phyloP scores from a whole-genome alignment of 2,329 filamentous ascomycete genomes.

The Graphilbum fragrans region DNA sequence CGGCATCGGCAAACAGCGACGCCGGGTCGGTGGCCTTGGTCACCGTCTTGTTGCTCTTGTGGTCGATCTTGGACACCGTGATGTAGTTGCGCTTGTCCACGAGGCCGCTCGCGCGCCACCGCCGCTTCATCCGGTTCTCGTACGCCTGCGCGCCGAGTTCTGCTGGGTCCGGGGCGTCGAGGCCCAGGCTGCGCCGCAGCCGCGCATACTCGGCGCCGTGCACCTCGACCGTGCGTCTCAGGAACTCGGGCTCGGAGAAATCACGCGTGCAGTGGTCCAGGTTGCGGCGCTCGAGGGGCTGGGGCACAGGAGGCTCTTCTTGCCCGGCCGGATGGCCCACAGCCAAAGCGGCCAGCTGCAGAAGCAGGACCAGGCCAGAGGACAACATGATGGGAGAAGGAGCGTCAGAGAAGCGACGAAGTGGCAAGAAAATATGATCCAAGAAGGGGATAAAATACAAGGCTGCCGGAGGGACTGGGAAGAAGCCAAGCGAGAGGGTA shows the following conservation, averaged over 20 bases:
- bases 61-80: constrained; percentile 17
- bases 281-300: constrained; percentile 15
- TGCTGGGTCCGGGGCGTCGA: constrained; percentile 11
- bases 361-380: not conserved
- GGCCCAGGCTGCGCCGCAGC: constrained; percentile 13
- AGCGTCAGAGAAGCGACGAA: too few species aligned
- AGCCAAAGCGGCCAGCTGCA: constrained; percentile 14
- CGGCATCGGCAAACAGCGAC: not conserved
- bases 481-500: too few species aligned
- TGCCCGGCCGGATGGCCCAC: constrained; percentile 16
- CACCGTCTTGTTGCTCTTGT: constrained; percentile 19
- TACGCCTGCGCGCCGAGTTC: not conserved
- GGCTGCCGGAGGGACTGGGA: too few species aligned
- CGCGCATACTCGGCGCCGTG: constrained; percentile 15
- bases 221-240: constrained; percentile 15
- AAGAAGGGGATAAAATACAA: too few species aligned
- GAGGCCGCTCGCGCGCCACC: constrained; percentile 1
- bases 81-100: constrained; percentile 17
- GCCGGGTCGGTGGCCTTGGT: constrained; percentile 13
- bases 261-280: constrained; percentile 16
- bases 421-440: too few species aligned
- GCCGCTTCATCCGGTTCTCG: not conserved
- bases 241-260: constrained; percentile 15
- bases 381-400: too few species aligned
- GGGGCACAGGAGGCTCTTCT: constrained; percentile 9